Base-by-base conservation (phyloP, 768 basidiomycete species). In the Podaxis mareebaensis region DNA sequence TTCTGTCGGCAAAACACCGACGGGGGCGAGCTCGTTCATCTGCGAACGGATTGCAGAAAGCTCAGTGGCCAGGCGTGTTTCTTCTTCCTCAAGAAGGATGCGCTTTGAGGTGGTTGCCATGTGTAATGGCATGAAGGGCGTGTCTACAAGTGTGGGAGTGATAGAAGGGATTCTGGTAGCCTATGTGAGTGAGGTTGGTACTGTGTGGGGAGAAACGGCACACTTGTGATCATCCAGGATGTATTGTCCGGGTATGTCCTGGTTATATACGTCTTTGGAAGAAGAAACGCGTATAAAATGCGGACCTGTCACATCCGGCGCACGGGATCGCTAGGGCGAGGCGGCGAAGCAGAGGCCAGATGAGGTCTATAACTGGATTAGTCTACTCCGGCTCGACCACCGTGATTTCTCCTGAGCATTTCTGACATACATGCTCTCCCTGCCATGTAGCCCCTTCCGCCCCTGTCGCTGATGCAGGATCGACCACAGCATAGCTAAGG, bases 1-100 rank as follows among this genome's bases (percentile, higher is more conserved):
- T 68, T 82, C 81, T 0, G 71, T 53, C 3, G 80, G 80, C 8
- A 82, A 74, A 4, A 44, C 57, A 8, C 74, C 72, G 20, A 80
- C 70, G 10, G 74, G 72, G 13, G 66, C 46, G 8, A 73, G 59
- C 6, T 66, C 72, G 60, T 77, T 76, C 8, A 75, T 65, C 20
- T 67, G 64, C 22, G 53, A 59, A 2, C 74, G 72, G 17, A 76
- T 61, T 7, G 61, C 49, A 11, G 71, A 73, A 15, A 76, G 73
- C n/a, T 72, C 69, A 13, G 65, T 57, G 1, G 73, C 59, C 24
- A 75, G 71, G 26, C 67, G 72, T 1, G 40, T 58, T 68, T 76
- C 75, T 63, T 75, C 70, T 28, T 64, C 66, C 28, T 66, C 66
- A 11, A 76, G 69, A 12, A 67, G 53, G 40, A 58, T 38, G 36